Percentiles rank a stretch among this genome's conserved stretches.
phyloP scores from a whole-genome alignment of 176 grass and related monocot species.

The Eragrostis nindensis region DNA sequence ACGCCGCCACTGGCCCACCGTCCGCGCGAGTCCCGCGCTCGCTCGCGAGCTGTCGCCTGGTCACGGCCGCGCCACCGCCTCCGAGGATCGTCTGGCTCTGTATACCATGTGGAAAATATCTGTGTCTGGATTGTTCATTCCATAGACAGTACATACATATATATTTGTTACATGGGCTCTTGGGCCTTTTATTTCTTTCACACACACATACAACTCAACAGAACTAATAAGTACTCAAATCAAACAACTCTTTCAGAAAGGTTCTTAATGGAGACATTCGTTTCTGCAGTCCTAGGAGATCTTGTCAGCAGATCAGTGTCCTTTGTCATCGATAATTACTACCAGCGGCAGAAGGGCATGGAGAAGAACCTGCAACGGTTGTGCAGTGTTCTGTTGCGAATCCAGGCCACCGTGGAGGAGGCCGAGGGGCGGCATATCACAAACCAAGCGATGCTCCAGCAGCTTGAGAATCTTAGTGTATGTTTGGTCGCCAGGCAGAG shows the following conservation, averaged over 20 bases:
- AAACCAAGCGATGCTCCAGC: conserved; percentile 23
- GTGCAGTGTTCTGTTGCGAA: background rate
- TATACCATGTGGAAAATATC: too few relatives aligned
- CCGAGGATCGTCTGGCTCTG: too few relatives aligned
- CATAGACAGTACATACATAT: too few relatives aligned
- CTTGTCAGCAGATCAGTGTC: conserved; percentile 42
- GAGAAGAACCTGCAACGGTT: background rate
- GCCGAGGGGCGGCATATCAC: conserved; percentile 28
- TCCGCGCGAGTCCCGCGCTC: too few relatives aligned
- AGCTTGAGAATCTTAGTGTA: conserved; percentile 28
- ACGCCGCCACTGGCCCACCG: too few relatives aligned
- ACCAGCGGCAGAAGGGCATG: background rate
- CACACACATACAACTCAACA: too few relatives aligned
- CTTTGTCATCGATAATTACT: conserved; percentile 25
- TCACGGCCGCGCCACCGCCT: too few relatives aligned
- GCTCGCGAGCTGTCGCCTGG: too few relatives aligned
- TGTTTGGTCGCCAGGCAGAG: conserved; percentile 40
- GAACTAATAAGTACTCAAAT: background rate
- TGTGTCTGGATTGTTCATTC: too few relatives aligned
- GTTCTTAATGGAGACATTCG: conserved; percentile 10
- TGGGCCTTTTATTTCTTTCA: too few relatives aligned
- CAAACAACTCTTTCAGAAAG: background rate
- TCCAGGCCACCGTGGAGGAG: conserved; percentile 4
- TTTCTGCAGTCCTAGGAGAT: conserved; percentile 22
- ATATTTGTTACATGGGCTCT: too few relatives aligned